phyloP scores from a whole-genome alignment of 2,329 filamentous ascomycete genomes.

The Pseudocercospora fuligena region DNA sequence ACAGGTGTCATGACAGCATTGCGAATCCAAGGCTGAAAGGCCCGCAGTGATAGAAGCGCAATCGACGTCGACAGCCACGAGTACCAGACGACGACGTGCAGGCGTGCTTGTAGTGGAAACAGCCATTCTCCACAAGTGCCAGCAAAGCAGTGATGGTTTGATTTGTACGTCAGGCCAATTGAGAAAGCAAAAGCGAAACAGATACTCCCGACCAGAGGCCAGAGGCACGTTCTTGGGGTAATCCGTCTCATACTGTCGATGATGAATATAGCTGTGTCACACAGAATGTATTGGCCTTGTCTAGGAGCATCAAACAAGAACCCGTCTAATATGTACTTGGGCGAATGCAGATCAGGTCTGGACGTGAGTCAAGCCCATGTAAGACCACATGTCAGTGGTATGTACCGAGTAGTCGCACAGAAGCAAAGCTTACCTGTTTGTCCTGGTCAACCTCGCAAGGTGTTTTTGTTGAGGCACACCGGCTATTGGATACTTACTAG shows the following conservation, averaged over 20 bases:
- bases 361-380: too few species aligned
- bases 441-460: background rate
- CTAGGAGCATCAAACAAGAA: background rate
- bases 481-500: background rate
- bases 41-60: slow-evolving; percentile 16
- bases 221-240: slow-evolving; percentile 23
- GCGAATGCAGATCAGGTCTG: too few species aligned
- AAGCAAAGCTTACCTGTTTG: too few species aligned
- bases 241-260: slow-evolving; percentile 17
- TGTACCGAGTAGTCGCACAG: too few species aligned
- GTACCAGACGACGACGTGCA: slow-evolving; percentile 27
- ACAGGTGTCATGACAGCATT: slow-evolving; percentile 4
- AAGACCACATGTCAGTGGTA: too few species aligned
- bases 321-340: too few species aligned
- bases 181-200: slow-evolving; percentile 17
- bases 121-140: slow-evolving; percentile 22
- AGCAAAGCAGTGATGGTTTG: slow-evolving; percentile 25
- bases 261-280: too few species aligned
- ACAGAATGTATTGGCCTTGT: background rate
- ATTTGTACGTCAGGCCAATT: slow-evolving; percentile 23
- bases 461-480: background rate
- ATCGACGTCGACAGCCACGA: slow-evolving; percentile 22
- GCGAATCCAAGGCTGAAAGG: slow-evolving; percentile 17
- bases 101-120: slow-evolving; percentile 25
- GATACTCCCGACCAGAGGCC: slow-evolving; percentile 20